phyloP scores from a whole-genome alignment of 2,329 filamentous ascomycete genomes.

The Raffaelea albimanens region DNA sequence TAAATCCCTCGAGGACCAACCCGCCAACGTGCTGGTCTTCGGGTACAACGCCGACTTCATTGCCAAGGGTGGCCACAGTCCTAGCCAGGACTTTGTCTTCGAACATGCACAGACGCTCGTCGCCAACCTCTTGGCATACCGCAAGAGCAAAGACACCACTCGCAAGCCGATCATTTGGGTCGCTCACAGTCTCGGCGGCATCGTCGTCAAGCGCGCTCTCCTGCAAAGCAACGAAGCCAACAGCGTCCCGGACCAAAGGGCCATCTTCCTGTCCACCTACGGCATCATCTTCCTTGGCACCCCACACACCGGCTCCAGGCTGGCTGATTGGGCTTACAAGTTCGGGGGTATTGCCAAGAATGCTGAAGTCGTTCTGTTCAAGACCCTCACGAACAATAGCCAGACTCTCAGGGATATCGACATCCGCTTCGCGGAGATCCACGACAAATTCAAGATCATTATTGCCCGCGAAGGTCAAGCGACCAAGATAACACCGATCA shows the following conservation, averaged over 20 bases:
- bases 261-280: conserved; percentile 65
- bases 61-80: conserved; percentile 33
- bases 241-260: conserved; percentile 49
- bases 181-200: conserved; percentile 63
- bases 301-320: conserved; percentile 60
- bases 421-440: no score
- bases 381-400: no score
- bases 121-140: conserved; percentile 51
- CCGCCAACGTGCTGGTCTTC: conserved; percentile 60
- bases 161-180: conserved; percentile 67
- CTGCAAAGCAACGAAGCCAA: conserved; percentile 56
- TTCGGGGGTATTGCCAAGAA: conserved; percentile 60
- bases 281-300: conserved; percentile 71
- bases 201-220: conserved; percentile 61
- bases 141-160: conserved; percentile 46
- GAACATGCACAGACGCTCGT: conserved; percentile 64
- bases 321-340: no score
- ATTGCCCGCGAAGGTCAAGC: no score
- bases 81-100: conserved; percentile 58
- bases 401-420: no score
- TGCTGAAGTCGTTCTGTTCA: conserved; percentile 39
- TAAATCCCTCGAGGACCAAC: conserved; percentile 41
- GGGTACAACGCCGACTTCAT: conserved; percentile 64
- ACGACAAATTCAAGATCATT: no score
- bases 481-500: no score